A percentile compares a stretch with the other conserved stretches of the same genome.
These are phyloP conservation scores for Silene latifolia DNA, from an alignment of 148 eudicot species.

Conservation along the genomic window DNA sequence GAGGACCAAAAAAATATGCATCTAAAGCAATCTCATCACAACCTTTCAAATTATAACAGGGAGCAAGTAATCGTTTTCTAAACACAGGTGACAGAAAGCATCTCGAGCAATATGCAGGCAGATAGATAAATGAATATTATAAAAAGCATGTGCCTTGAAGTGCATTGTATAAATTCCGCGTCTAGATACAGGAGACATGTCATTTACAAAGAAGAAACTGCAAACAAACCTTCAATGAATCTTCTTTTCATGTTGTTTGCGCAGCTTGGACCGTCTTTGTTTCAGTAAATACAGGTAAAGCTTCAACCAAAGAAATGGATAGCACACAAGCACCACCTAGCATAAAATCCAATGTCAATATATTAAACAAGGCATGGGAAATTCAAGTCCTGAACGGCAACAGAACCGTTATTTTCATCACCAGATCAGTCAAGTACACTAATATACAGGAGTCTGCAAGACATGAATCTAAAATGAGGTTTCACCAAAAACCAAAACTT, in stretches of 20 bases:
- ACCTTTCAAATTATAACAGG: background rate
- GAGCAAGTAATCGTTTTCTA: background rate
- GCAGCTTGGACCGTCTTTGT: constrained; percentile 66
- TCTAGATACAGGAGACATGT: too few relatives aligned
- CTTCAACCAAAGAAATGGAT: constrained; percentile 70
- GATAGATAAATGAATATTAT: background rate
- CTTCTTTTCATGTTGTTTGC: constrained; percentile 51
- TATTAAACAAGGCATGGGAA: background rate
- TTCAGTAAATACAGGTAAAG: constrained; percentile 76
- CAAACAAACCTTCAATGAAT: constrained; percentile 29
- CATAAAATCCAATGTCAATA: background rate
- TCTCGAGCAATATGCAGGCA: background rate
- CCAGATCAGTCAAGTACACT: background rate
- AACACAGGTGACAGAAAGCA: background rate
- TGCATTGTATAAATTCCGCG: background rate
- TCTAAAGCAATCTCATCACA: background rate
- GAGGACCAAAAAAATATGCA: background rate
- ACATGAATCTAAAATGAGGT: background rate
- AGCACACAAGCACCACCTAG: constrained; percentile 68
- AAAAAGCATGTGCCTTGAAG: background rate
- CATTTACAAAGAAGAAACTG: background rate
- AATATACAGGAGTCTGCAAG: background rate
- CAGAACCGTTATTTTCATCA: too few relatives aligned
- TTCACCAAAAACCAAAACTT: too few relatives aligned
- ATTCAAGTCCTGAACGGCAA: background rate